Conservation (phyloP, 345 rosid genomes). For the Populus euphratica region DNA sequence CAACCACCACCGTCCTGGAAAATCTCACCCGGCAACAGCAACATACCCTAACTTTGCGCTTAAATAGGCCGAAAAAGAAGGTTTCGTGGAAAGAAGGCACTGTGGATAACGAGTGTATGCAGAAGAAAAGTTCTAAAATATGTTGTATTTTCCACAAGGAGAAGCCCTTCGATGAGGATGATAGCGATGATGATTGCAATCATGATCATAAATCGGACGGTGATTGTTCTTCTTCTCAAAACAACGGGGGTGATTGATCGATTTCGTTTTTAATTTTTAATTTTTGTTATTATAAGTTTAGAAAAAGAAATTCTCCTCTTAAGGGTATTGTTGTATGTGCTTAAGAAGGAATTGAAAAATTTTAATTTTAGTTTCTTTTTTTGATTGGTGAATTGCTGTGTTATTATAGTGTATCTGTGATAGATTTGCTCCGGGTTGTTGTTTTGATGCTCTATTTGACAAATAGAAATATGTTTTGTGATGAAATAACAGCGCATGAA, state of each 20-base stretch:
- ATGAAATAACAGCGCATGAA: neutral
- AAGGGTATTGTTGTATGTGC: neutral
- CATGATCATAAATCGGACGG: conserved; percentile 19
- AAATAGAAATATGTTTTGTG: neutral
- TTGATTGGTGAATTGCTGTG: neutral
- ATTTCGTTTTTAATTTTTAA: neutral
- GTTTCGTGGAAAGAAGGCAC: conserved; percentile 96
- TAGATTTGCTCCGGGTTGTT: neutral
- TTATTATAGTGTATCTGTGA: neutral
- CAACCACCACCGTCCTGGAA: conserved; percentile 54
- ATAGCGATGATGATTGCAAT: conserved; percentile 48
- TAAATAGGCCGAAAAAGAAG: conserved; percentile 72
- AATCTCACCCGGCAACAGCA: conserved; percentile 34
- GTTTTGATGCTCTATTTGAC: neutral
- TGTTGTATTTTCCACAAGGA: conserved; percentile 97
- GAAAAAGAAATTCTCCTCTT: neutral
- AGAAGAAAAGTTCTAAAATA: conserved; percentile 93
- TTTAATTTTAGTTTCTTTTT: neutral
- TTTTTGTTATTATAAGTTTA: neutral
- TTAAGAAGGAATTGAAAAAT: neutral
- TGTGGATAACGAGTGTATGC: conserved; percentile 93
- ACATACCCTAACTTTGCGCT: conserved; percentile 56
- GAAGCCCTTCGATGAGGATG: conserved; percentile 86
- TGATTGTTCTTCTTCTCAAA: conserved; percentile 14
- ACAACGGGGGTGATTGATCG: neutral